Percentiles rank a stretch among this genome's conserved stretches.
phyloP scores from a whole-genome alignment of 2,329 filamentous ascomycete species.

The Beauveria rudraprayagi region DNA sequence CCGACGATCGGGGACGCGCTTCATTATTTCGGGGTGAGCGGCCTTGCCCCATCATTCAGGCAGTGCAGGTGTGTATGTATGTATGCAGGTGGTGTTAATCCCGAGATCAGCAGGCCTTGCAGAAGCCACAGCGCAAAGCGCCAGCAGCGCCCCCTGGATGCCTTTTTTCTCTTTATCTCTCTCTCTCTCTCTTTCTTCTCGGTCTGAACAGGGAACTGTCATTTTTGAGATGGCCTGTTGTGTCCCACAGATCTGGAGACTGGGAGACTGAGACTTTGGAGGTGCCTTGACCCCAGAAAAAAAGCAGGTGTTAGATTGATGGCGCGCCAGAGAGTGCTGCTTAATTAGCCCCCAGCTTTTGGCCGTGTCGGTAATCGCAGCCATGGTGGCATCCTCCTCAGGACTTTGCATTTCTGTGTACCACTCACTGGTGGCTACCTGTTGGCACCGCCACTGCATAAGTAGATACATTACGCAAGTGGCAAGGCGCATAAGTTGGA shows the following conservation, averaged over 20 bases:
- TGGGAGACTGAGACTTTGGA: background rate
- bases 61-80: background rate
- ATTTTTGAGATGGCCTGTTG: background rate
- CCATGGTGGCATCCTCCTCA: background rate
- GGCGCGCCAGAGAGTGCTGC: background rate
- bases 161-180: background rate
- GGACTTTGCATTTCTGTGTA: background rate
- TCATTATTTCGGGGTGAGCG: background rate
- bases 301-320: background rate
- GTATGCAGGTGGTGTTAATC: slow-evolving; percentile 11
- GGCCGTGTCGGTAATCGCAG: slow-evolving; percentile 6
- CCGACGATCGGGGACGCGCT: slow-evolving; percentile 2
- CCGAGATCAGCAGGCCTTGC: slow-evolving; percentile 12
- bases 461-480: background rate
- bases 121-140: slow-evolving; percentile 7
- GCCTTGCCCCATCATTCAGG: background rate
- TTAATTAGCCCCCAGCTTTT: background rate
- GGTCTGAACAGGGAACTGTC: background rate
- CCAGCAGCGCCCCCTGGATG: slow-evolving; percentile 1
- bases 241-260: slow-evolving; percentile 7
- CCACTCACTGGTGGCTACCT: background rate
- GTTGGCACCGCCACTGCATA: background rate
- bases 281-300: background rate
- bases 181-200: background rate
- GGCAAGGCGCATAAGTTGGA: background rate